phyloP scores from a whole-genome alignment of 2,329 filamentous ascomycete genomes.

The Polytolypa hystricis region DNA sequence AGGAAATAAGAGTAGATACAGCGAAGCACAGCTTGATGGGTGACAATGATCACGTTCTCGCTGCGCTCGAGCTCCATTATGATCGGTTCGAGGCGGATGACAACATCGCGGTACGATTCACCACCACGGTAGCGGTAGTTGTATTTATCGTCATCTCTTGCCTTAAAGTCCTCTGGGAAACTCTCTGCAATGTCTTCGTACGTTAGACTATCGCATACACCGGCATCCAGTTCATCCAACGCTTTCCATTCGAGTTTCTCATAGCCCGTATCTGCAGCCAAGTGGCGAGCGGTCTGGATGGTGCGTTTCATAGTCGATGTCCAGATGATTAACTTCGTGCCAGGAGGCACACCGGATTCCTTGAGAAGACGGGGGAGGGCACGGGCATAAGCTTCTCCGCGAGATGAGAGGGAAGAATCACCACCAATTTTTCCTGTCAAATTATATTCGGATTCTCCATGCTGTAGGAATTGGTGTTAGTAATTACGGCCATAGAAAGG shows the following conservation, averaged over 20 bases:
- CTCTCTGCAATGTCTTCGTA: slow-evolving; percentile 87
- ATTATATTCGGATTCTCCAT: slow-evolving; percentile 92
- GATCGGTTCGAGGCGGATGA: slow-evolving; percentile 94
- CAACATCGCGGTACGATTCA: slow-evolving; percentile 91
- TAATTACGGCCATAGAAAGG: background rate
- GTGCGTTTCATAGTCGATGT: slow-evolving; percentile 71
- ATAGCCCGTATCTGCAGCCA: slow-evolving; percentile 58
- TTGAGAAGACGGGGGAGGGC: slow-evolving; percentile 75
- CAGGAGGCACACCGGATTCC: slow-evolving; percentile 66
- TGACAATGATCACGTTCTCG: slow-evolving; percentile 96
- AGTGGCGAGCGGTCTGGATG: slow-evolving; percentile 77
- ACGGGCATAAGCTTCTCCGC: slow-evolving; percentile 77
- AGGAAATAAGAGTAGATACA: slow-evolving; percentile 99
- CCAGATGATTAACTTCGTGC: slow-evolving; percentile 58
- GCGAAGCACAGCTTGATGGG: slow-evolving; percentile 88
- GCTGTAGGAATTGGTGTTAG: slow-evolving; percentile 40
- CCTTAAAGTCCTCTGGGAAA: slow-evolving; percentile 89
- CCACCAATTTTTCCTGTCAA: slow-evolving; percentile 84
- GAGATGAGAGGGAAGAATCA: slow-evolving; percentile 73
- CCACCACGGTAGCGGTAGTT: slow-evolving; percentile 97
- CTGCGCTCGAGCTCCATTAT: slow-evolving; percentile 98
- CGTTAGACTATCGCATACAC: slow-evolving; percentile 91
- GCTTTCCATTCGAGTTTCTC: slow-evolving; percentile 99
- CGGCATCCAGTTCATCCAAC: slow-evolving; percentile 90
- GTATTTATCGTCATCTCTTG: slow-evolving; percentile 97